A percentile compares a stretch with the other conserved stretches of the same genome.
These are phyloP conservation scores for Tylopilus felleus DNA, from an alignment of 768 basidiomycete genomes.

Conservation along the genomic window DNA sequence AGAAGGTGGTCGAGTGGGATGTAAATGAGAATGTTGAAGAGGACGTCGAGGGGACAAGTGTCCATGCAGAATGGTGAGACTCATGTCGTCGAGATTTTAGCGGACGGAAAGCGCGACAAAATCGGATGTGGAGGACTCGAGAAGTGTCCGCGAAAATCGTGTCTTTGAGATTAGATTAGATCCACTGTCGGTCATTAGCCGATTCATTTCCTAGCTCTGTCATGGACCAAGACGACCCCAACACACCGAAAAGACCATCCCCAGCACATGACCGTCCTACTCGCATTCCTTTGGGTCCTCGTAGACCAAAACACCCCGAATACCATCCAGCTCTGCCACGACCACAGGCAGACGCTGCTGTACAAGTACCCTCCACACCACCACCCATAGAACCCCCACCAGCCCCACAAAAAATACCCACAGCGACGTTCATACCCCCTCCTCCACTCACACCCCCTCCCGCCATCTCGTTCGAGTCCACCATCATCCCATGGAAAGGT, in stretches of 20 bases:
- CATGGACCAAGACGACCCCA: slow-evolving; percentile 23
- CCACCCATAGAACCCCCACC: too few species aligned
- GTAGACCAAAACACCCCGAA: slow-evolving; percentile 5
- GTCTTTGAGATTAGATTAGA: slow-evolving; percentile 19
- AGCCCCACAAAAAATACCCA: too few species aligned
- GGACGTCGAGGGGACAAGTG: not conserved
- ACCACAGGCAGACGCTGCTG: slow-evolving; percentile 10
- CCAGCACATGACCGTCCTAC: slow-evolving; percentile 20
- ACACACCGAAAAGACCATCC: slow-evolving; percentile 10
- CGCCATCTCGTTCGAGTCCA: slow-evolving; percentile 52
- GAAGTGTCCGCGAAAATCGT: slow-evolving; percentile 22
- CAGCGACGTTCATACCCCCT: slow-evolving; percentile 14
- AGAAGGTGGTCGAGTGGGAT: slow-evolving; percentile 42
- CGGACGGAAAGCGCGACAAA: slow-evolving; percentile 18
- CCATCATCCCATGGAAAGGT: slow-evolving; percentile 61
- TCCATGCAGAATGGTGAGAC: not conserved
- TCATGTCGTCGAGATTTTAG: not conserved
- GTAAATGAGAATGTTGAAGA: slow-evolving; percentile 43
- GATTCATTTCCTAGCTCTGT: not conserved
- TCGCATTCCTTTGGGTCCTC: slow-evolving; percentile 21
- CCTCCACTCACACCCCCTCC: slow-evolving; percentile 46
- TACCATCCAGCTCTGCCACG: not conserved
- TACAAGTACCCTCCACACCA: slow-evolving; percentile 3
- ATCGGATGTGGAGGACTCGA: slow-evolving; percentile 11
- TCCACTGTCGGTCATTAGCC: too few species aligned